A percentile compares a stretch with the other conserved stretches of the same genome.
Evolutionary conservation across 1,139 yeast genomes (phyloP).

Genomic region (Hyphopichia fennica): DNA sequence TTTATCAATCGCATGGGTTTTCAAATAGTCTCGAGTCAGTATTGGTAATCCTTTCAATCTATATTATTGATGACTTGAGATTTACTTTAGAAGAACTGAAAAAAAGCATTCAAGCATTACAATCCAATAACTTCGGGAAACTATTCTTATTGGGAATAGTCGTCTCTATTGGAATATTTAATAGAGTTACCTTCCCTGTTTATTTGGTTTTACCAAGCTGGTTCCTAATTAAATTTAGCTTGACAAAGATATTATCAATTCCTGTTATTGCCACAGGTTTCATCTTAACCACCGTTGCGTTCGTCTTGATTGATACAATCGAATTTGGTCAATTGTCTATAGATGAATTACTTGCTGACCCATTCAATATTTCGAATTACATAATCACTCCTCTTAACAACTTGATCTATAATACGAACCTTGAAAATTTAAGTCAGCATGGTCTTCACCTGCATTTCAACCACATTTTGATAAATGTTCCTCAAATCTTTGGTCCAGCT

Average conservation of each 20-base stretch:
- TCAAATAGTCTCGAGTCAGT: slow-evolving; percentile 85
- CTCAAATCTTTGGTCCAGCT: slow-evolving; percentile 77
- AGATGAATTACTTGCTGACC: slow-evolving; percentile 8
- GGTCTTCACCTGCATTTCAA: slow-evolving; percentile 82
- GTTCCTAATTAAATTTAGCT: slow-evolving; percentile 37
- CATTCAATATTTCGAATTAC: slow-evolving; percentile 17
- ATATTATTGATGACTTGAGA: slow-evolving; percentile 49
- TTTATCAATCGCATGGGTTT: slow-evolving; percentile 83
- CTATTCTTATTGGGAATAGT: slow-evolving; percentile 50
- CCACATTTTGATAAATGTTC: slow-evolving; percentile 73
- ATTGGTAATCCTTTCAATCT: slow-evolving; percentile 56
- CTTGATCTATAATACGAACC: slow-evolving; percentile 62
- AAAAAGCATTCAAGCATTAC: slow-evolving; percentile 9
- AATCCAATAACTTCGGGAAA: slow-evolving; percentile 9
- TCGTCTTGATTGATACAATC: slow-evolving; percentile 58
- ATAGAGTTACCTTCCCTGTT: slow-evolving; percentile 79
- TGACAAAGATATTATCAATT: slow-evolving; percentile 24
- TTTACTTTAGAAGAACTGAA: slow-evolving; percentile 18
- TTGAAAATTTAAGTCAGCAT: slow-evolving; percentile 65
- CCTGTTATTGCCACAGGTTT: slow-evolving; percentile 29
- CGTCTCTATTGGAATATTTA: slow-evolving; percentile 70
- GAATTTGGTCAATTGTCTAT: slow-evolving; percentile 10
- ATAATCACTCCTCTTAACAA: slow-evolving; percentile 78
- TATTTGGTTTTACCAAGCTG: slow-evolving; percentile 65
- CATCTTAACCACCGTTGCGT: slow-evolving; percentile 28